phyloP scores from a whole-genome alignment of 2,329 filamentous ascomycete genomes.

The Arthrobotrys conoides region DNA sequence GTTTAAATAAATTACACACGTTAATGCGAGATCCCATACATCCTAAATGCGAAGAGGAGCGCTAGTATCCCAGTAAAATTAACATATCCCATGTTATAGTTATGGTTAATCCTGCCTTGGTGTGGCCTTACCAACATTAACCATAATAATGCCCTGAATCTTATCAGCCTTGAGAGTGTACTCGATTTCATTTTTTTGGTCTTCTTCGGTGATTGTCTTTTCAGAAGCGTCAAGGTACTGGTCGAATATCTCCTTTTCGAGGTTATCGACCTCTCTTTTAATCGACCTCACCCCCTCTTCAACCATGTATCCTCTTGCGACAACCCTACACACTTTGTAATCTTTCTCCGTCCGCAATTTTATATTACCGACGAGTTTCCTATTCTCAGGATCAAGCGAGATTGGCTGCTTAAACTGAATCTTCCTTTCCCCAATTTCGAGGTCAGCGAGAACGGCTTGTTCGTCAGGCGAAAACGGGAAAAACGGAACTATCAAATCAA shows the following conservation, averaged over 20 bases:
- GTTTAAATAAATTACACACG: no score
- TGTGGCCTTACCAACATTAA: no score
- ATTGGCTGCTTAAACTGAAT: constrained; percentile 4
- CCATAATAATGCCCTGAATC: no score
- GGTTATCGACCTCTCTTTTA: constrained; percentile 17
- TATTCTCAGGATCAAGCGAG: constrained; percentile 11
- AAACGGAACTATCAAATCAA: constrained; percentile 68
- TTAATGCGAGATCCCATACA: no score
- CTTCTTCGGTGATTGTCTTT: neutral
- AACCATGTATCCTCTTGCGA: constrained; percentile 5
- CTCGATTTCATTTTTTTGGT: neutral
- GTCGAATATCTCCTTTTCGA: neutral
- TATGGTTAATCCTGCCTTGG: no score
- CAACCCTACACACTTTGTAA: constrained; percentile 8
- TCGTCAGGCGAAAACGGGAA: constrained; percentile 68
- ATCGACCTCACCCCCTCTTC: constrained; percentile 18
- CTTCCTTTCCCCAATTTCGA: constrained; percentile 18
- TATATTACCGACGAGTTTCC: constrained; percentile 23
- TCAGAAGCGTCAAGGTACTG: neutral
- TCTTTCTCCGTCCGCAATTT: constrained; percentile 2
- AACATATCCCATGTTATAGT: no score
- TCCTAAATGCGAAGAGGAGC: no score
- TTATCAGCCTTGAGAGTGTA: neutral
- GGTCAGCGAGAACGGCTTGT: constrained; percentile 68
- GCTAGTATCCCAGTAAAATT: no score